phyloP scores from a whole-genome alignment of 2,329 filamentous ascomycete species.

The Cytospora schulzeri region DNA sequence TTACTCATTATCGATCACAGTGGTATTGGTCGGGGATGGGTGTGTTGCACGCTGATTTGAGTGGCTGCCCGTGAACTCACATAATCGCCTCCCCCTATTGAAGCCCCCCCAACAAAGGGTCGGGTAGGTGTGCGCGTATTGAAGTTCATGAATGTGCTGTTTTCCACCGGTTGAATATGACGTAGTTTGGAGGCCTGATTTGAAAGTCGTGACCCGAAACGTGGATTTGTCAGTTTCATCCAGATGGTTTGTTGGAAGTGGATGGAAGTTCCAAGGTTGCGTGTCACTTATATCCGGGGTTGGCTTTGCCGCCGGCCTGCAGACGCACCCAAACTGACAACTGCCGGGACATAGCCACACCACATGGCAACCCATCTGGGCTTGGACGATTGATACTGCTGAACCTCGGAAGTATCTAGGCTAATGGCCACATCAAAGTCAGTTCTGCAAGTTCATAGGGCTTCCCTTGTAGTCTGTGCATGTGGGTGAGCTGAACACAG shows the following conservation, averaged over 20 bases:
- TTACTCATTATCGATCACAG: background rate
- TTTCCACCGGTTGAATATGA: conserved; percentile 8
- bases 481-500: conserved; percentile 1
- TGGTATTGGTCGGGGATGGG: conserved; percentile 7
- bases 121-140: conserved; percentile 12
- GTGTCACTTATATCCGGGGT: conserved; percentile 5
- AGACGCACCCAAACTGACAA: conserved; percentile 10
- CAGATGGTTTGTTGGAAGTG: conserved; percentile 2
- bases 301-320: conserved; percentile 17
- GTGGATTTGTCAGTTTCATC: conserved; percentile 11
- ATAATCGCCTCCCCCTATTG: background rate
- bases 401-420: background rate
- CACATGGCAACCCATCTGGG: conserved; percentile 11
- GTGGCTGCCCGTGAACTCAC: conserved; percentile 4
- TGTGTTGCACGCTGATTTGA: conserved; percentile 11
- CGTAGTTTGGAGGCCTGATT: conserved; percentile 12
- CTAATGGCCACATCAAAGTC: background rate
- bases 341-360: conserved; percentile 15
- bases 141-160: background rate
- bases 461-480: background rate
- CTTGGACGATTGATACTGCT: background rate
- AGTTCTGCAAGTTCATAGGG: background rate
- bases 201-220: conserved; percentile 4
- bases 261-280: conserved; percentile 7
- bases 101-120: background rate